A percentile compares a stretch with the other conserved stretches of the same genome.
These are phyloP conservation scores for Yamadazyma atmosphaerica DNA, from an alignment of 1,139 yeast genomes.

Conservation along the genomic window DNA sequence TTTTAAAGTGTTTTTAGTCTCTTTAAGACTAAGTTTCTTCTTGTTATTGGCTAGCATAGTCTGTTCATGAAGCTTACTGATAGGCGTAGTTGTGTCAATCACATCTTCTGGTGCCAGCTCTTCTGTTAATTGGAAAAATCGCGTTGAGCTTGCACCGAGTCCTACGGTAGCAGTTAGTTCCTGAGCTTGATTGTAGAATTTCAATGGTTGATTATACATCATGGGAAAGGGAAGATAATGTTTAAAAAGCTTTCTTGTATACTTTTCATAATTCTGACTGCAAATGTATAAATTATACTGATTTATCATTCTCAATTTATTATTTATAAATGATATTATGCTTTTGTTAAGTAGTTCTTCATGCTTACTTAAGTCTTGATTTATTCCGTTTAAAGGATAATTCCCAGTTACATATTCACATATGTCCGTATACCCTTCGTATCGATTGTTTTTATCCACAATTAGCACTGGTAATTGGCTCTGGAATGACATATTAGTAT, in stretches of 20 bases:
- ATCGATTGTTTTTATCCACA: constrained; percentile 21
- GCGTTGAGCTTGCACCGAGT: constrained; percentile 25
- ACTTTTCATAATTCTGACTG: constrained; percentile 61
- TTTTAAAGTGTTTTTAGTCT: constrained; percentile 51
- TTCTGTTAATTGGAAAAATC: constrained; percentile 3
- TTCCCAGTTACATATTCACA: constrained; percentile 24
- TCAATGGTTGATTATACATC: constrained; percentile 77
- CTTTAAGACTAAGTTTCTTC: constrained; percentile 42
- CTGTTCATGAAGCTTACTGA: constrained; percentile 53
- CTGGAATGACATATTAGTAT: constrained; percentile 55
- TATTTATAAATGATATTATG: constrained; percentile 33
- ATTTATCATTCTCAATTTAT: constrained; percentile 49
- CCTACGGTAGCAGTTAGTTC: constrained; percentile 44
- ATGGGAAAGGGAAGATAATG: constrained; percentile 73
- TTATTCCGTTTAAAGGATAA: constrained; percentile 20
- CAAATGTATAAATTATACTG: constrained; percentile 64
- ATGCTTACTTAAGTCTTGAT: background rate
- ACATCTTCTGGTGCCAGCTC: constrained; percentile 17
- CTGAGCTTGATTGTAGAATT: constrained; percentile 50
- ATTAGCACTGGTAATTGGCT: constrained; percentile 59
- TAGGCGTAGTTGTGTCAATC: constrained; percentile 33
- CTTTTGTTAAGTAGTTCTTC: constrained; percentile 24
- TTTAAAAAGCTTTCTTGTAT: constrained; percentile 62
- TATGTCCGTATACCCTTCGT: constrained; percentile 54
- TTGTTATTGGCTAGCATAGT: constrained; percentile 46